Conservation (phyloP, 805 yeast genomes). For the Blastobotrys peoriensis region DNA sequence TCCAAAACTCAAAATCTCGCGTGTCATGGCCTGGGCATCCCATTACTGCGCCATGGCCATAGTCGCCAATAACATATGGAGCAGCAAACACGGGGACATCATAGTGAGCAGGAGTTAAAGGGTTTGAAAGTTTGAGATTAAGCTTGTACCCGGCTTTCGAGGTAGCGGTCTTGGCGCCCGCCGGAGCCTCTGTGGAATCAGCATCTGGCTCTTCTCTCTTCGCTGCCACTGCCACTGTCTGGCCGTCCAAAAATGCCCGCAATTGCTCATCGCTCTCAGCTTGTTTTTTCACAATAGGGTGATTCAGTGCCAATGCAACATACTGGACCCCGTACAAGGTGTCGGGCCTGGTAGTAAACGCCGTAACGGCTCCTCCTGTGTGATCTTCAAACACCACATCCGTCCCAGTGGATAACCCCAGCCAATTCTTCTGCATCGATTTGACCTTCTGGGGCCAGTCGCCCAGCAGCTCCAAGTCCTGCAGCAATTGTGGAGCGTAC, state of each 20-base stretch:
- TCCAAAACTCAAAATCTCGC: conserved; percentile 82
- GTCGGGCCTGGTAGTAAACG: conserved; percentile 87
- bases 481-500: conserved; percentile 60
- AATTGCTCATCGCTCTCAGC: conserved; percentile 39
- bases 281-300: conserved; percentile 46
- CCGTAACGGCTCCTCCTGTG: conserved; percentile 33
- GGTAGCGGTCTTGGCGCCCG: no score
- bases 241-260: conserved; percentile 41
- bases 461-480: conserved; percentile 54
- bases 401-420: conserved; percentile 81
- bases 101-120: conserved; percentile 40
- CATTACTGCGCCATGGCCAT: conserved; percentile 95
- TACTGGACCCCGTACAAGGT: conserved; percentile 80
- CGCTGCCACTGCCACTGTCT: conserved; percentile 33
- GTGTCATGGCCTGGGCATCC: conserved; percentile 95
- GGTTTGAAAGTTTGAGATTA: conserved; percentile 44
- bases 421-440: conserved; percentile 91
- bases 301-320: conserved; percentile 69
- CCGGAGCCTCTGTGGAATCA: conserved; percentile 25
- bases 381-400: conserved; percentile 46
- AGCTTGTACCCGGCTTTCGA: conserved; percentile 59
- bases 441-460: conserved; percentile 89
- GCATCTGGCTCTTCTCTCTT: conserved; percentile 32
- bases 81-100: conserved; percentile 77
- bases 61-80: conserved; percentile 77